Conservation (phyloP, 768 basidiomycete genomes). For the Candolleomyces aberdarensis region DNA sequence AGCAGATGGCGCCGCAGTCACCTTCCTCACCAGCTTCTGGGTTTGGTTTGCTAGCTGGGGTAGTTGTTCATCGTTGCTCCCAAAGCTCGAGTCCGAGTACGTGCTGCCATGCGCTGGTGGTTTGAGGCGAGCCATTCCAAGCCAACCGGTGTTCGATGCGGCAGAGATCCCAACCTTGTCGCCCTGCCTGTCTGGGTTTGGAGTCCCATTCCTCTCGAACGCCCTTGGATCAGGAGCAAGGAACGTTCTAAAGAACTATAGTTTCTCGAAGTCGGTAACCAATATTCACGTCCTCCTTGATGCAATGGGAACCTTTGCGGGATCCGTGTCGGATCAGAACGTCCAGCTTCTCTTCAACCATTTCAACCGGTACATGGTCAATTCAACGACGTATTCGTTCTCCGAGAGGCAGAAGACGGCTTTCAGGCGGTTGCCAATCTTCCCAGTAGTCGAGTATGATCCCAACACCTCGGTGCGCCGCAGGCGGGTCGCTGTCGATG, state of each 20-base stretch:
- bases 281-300: not conserved
- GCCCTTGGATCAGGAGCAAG: not conserved
- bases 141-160: not conserved
- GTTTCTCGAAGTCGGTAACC: not conserved
- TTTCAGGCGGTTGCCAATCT: constrained; percentile 21
- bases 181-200: not conserved
- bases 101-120: not conserved
- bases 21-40: constrained; percentile 44
- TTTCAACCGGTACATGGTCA: not conserved
- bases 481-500: not conserved
- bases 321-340: not conserved
- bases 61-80: not conserved
- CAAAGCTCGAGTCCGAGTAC: not conserved
- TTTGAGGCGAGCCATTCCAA: not conserved
- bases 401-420: constrained; percentile 2
- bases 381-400: constrained; percentile 3
- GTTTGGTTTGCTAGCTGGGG: constrained; percentile 31
- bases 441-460: constrained; percentile 22
- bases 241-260: not conserved
- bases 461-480: not conserved
- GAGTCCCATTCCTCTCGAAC: not conserved
- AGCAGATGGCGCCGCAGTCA: constrained; percentile 15
- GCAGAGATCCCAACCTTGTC: not conserved
- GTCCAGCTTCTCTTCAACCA: not conserved
- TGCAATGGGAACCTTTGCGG: not conserved